These are phyloP conservation scores for Dalbergia cultrata DNA, from an alignment of 306 rosid species.

Conservation along the genomic window DNA sequence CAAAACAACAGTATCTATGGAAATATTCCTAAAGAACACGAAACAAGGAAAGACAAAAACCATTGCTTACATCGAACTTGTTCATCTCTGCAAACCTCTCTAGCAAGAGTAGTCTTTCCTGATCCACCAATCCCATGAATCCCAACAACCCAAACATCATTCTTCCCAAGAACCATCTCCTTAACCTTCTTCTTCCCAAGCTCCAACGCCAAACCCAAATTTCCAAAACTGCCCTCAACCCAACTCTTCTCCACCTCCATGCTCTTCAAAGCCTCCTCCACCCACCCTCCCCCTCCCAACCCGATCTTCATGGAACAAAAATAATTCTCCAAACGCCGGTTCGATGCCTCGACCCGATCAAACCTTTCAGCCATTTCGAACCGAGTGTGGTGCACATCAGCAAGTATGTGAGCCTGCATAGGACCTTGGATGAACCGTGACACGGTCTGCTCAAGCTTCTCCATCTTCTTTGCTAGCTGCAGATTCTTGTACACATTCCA, in stretches of 20 bases:
- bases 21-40: not conserved
- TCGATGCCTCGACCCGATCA: constrained; percentile 65
- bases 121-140: constrained; percentile 86
- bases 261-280: constrained; percentile 76
- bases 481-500: constrained; percentile 82
- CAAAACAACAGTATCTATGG: no score
- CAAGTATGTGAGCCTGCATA: constrained; percentile 68
- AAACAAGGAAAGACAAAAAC: not conserved
- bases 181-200: constrained; percentile 75
- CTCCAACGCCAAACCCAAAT: constrained; percentile 60
- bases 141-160: constrained; percentile 63
- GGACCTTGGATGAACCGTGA: constrained; percentile 58
- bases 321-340: constrained; percentile 60
- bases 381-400: constrained; percentile 71
- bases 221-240: constrained; percentile 52
- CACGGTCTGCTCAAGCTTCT: constrained; percentile 74
- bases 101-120: constrained; percentile 88
- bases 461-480: constrained; percentile 70
- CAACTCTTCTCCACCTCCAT: constrained; percentile 67
- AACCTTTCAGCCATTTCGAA: constrained; percentile 65
- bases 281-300: constrained; percentile 65
- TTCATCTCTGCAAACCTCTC: constrained; percentile 70
- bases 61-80: constrained; percentile 70
- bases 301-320: constrained; percentile 71
- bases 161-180: constrained; percentile 62